A percentile compares a stretch with the other conserved stretches of the same genome.
Conservation (phyloP, 202 grass and related monocot genomes). For the Panicum virgatum region DNA sequence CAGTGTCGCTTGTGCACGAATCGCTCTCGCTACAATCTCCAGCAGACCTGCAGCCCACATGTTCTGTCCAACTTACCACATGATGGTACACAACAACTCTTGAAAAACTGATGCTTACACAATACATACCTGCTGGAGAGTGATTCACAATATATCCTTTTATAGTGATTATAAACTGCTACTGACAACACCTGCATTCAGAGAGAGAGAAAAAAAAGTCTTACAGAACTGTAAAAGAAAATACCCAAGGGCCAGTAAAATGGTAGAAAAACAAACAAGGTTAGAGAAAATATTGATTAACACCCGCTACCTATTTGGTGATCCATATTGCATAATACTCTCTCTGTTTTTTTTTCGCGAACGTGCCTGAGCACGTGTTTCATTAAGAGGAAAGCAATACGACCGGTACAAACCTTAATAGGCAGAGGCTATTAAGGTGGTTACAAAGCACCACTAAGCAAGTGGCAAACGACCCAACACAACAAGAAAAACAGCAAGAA, state of each 20-base stretch:
- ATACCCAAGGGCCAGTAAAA: not conserved
- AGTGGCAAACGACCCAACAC: too few relatives aligned
- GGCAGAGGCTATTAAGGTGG: too few relatives aligned
- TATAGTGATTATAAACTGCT: conserved; percentile 78
- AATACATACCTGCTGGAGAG: conserved; percentile 48
- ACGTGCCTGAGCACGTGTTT: too few relatives aligned
- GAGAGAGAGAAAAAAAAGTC: not conserved
- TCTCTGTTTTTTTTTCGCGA: too few relatives aligned
- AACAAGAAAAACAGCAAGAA: too few relatives aligned
- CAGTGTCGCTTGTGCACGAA: conserved; percentile 38
- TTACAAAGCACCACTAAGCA: too few relatives aligned
- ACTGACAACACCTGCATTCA: conserved; percentile 58
- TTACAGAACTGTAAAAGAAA: not conserved
- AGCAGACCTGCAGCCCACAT: conserved; percentile 47
- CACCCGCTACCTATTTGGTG: not conserved
- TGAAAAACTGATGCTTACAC: not conserved
- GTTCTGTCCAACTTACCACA: conserved; percentile 17
- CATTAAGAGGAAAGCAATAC: too few relatives aligned
- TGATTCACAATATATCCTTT: conserved; percentile 53
- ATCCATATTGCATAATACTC: not conserved
- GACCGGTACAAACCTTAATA: too few relatives aligned
- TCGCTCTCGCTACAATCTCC: conserved; percentile 29
- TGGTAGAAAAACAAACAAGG: not conserved
- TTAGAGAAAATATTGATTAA: not conserved
- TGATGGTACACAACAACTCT: conserved; percentile 1